phyloP scores from a whole-genome alignment of 179 eudicot genomes.

The Spinacia oleracea region DNA sequence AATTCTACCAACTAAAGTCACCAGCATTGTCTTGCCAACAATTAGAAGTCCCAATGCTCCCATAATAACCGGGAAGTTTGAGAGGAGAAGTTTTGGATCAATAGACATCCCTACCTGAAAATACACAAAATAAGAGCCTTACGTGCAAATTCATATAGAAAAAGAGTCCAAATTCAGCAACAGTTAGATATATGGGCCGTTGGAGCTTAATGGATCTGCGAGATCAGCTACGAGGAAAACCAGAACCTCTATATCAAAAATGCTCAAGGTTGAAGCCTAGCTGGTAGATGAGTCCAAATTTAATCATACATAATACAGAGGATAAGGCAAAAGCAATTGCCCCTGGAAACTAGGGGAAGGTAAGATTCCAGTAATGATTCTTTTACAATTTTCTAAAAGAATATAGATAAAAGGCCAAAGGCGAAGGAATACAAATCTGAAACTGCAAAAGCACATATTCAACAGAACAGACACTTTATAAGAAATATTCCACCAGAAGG shows the following conservation, averaged over 20 bases:
- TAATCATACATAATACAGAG: not conserved
- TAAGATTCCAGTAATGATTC: slow-evolving; percentile 5
- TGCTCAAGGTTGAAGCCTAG: not conserved
- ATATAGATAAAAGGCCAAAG: not conserved
- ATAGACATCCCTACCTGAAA: slow-evolving; percentile 99
- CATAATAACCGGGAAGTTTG: slow-evolving; percentile 79
- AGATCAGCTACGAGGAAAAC: not conserved
- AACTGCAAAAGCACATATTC: not conserved
- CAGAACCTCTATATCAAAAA: not conserved
- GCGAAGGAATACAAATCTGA: not conserved
- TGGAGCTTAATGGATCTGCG: not conserved
- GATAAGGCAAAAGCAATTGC: slow-evolving; percentile 7
- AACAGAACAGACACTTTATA: not conserved
- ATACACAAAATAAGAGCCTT: slow-evolving; percentile 18
- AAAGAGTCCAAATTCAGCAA: not conserved
- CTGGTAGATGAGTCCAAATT: not conserved
- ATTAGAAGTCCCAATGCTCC: slow-evolving; percentile 77
- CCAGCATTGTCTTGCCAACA: slow-evolving; percentile 84
- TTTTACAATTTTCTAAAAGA: slow-evolving; percentile 5
- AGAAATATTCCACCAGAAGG: not conserved
- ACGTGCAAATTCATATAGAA: slow-evolving; percentile 3
- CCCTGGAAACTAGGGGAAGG: not conserved
- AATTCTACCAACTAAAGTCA: slow-evolving; percentile 71
- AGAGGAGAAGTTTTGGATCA: slow-evolving; percentile 89
- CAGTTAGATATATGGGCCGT: not conserved